These are phyloP conservation scores for Pistacia vera DNA, from an alignment of 345 rosid species.

Conservation along the genomic window DNA sequence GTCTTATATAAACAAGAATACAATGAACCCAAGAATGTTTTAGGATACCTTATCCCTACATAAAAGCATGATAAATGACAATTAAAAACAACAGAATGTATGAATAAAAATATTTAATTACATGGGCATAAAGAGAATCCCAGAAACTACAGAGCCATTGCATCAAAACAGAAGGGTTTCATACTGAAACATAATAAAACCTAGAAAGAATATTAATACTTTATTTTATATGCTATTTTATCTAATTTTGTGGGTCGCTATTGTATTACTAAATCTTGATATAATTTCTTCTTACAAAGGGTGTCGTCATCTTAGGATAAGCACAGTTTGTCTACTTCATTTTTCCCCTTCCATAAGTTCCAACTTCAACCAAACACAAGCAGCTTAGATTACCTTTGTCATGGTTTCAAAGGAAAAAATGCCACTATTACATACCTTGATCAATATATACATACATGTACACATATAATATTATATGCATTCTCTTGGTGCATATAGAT, in stretches of 20 bases:
- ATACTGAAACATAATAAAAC: not conserved
- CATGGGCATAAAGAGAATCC: no score
- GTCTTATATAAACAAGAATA: no score
- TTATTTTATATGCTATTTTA: not conserved
- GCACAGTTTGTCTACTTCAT: not conserved
- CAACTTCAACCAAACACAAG: not conserved
- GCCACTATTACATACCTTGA: not conserved
- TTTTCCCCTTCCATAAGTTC: not conserved
- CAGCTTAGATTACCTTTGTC: not conserved
- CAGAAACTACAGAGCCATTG: not conserved
- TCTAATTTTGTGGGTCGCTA: not conserved
- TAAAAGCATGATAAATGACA: no score
- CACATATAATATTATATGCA: not conserved
- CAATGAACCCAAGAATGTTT: no score
- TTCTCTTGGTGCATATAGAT: not conserved
- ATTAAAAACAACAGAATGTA: no score
- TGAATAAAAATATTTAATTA: no score
- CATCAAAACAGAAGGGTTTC: not conserved
- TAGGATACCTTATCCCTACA: no score
- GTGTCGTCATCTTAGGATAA: not conserved
- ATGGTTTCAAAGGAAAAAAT: not conserved
- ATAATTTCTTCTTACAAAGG: not conserved
- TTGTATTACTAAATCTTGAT: not conserved
- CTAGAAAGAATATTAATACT: not conserved
- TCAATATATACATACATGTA: slow-evolving; percentile 11